Conservation (phyloP, 2,329 filamentous ascomycete genomes). For the Stagonosporopsis rhizophila region DNA sequence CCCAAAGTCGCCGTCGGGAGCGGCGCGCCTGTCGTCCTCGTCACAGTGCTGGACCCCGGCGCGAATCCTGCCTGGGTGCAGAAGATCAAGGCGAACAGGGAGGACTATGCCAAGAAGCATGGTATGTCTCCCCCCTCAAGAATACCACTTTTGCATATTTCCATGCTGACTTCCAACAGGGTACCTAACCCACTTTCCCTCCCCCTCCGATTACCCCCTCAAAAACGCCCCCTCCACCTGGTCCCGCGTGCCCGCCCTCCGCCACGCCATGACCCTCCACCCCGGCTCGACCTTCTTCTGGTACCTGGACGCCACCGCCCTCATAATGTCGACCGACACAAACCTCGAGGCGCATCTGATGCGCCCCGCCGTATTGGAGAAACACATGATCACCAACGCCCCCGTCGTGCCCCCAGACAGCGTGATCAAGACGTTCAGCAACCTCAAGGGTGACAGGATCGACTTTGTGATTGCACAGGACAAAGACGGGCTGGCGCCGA, state of each 20-base stretch:
- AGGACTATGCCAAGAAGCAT: constrained; percentile 83
- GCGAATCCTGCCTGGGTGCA: constrained; percentile 72
- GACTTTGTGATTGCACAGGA: constrained; percentile 88
- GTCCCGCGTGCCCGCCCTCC: constrained; percentile 82
- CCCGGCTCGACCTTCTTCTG: constrained; percentile 83
- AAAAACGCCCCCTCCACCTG: constrained; percentile 65
- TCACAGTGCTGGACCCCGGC: constrained; percentile 80
- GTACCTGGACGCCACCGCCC: constrained; percentile 82
- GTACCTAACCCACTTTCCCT: constrained; percentile 84
- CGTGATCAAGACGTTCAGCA: constrained; percentile 91
- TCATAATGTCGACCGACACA: constrained; percentile 84
- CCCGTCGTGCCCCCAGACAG: constrained; percentile 93
- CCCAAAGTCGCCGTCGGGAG: constrained; percentile 52
- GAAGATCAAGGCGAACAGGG: constrained; percentile 80
- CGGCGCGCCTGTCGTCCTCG: constrained; percentile 70
- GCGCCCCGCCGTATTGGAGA: constrained; percentile 70
- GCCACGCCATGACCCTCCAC: constrained; percentile 83
- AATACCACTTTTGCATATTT: too few relatives aligned
- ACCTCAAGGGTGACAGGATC: constrained; percentile 78
- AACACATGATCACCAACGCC: constrained; percentile 81
- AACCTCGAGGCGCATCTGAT: constrained; percentile 76
- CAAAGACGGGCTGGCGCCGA: constrained; percentile 74
- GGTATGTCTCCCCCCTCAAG: constrained; percentile 65
- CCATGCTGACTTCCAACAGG: constrained; percentile 59
- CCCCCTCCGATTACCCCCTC: constrained; percentile 77